These are phyloP conservation scores for Acrocalymma vagum DNA, from an alignment of 2,329 filamentous ascomycete genomes.

Conservation along the genomic window DNA sequence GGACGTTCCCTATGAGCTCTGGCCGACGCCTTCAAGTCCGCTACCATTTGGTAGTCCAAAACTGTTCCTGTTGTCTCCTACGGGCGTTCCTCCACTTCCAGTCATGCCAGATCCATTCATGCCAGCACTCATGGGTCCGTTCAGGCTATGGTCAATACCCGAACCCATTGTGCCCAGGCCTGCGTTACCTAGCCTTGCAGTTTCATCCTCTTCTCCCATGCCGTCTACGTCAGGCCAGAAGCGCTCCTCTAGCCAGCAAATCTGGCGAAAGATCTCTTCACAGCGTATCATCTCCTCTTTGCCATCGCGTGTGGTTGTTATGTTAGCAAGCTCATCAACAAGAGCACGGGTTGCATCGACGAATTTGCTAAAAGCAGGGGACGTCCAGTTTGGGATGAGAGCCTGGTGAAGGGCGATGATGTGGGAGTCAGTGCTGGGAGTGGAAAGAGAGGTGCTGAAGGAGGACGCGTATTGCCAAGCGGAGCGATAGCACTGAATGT, in stretches of 20 bases:
- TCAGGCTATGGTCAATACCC: slow-evolving; percentile 29
- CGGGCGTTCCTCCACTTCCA: slow-evolving; percentile 27
- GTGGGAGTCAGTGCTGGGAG: slow-evolving; percentile 51
- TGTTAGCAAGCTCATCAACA: slow-evolving; percentile 60
- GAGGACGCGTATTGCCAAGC: slow-evolving; percentile 59
- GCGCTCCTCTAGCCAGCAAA: slow-evolving; percentile 57
- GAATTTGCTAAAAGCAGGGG: slow-evolving; percentile 58
- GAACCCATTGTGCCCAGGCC: slow-evolving; percentile 25
- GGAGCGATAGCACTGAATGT: slow-evolving; percentile 52
- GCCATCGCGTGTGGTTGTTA: slow-evolving; percentile 55
- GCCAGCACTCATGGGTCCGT: slow-evolving; percentile 19
- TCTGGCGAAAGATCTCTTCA: slow-evolving; percentile 57
- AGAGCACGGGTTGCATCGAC: slow-evolving; percentile 58
- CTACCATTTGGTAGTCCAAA: slow-evolving; percentile 6
- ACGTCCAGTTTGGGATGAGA: slow-evolving; percentile 61
- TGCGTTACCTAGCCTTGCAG: slow-evolving; percentile 26
- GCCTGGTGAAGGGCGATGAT: slow-evolving; percentile 59
- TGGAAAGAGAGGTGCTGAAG: slow-evolving; percentile 50
- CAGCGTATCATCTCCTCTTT: slow-evolving; percentile 57
- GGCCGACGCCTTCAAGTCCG: slow-evolving; percentile 9
- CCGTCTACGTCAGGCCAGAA: slow-evolving; percentile 60
- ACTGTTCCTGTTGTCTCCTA: slow-evolving; percentile 27
- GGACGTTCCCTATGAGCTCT: slow-evolving; percentile 16
- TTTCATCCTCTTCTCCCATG: slow-evolving; percentile 57
- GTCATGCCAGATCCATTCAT: slow-evolving; percentile 20